Percentiles rank a stretch among this genome's conserved stretches.
These are phyloP conservation scores for Alternaria tenuissima DNA, from an alignment of 2,329 filamentous ascomycete genomes.

Conservation along the genomic window DNA sequence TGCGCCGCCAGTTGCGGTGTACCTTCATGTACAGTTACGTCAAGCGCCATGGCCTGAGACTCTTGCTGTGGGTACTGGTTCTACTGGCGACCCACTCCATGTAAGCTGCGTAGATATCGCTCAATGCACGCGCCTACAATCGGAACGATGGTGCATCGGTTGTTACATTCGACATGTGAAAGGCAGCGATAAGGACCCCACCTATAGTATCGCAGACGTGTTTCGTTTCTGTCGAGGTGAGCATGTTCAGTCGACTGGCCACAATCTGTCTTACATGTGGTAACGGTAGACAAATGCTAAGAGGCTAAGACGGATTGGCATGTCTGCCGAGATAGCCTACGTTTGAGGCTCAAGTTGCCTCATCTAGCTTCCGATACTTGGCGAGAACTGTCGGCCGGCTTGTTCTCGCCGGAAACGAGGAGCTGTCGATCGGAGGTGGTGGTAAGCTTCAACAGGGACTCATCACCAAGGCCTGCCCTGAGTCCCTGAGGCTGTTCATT, in stretches of 20 bases:
- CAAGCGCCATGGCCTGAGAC: slow-evolving; percentile 29
- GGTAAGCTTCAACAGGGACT: slow-evolving; percentile 1
- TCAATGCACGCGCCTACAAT: slow-evolving; percentile 21
- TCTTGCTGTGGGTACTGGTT: slow-evolving; percentile 36
- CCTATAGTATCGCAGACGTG: neutral
- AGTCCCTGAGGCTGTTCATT: slow-evolving; percentile 22
- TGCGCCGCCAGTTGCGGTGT: slow-evolving; percentile 7
- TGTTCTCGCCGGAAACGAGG: slow-evolving; percentile 24
- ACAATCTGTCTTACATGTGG: neutral
- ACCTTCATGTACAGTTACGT: slow-evolving; percentile 39
- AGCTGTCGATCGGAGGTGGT: slow-evolving; percentile 19
- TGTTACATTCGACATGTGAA: slow-evolving; percentile 1
- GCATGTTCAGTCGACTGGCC: neutral
- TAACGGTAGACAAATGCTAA: neutral
- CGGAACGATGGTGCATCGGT: neutral
- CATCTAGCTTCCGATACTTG: slow-evolving; percentile 21
- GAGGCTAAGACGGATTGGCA: slow-evolving; percentile 9
- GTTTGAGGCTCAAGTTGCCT: slow-evolving; percentile 30
- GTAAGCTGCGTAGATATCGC: slow-evolving; percentile 25
- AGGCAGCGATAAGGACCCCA: neutral
- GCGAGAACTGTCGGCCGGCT: slow-evolving; percentile 28
- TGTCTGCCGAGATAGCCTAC: slow-evolving; percentile 14
- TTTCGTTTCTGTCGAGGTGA: neutral
- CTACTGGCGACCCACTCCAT: slow-evolving; percentile 25
- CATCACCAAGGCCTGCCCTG: slow-evolving; percentile 1